Percentiles rank a stretch among this genome's conserved stretches.
phyloP scores from a whole-genome alignment of 495 filamentous ascomycete genomes.

The Hypoxylon rickii region DNA sequence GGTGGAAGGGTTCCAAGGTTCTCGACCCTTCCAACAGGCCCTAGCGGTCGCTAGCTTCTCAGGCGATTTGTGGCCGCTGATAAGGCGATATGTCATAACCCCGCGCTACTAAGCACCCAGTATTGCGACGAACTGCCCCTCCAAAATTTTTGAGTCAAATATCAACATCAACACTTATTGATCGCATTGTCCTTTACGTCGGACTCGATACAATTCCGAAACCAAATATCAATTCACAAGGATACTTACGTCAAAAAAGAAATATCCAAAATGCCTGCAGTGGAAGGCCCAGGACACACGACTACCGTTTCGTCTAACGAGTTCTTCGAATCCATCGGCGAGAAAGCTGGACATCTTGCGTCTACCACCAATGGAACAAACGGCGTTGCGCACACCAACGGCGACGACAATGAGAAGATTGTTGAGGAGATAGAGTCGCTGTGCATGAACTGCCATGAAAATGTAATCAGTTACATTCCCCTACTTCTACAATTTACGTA shows the following conservation, averaged over 20 bases:
- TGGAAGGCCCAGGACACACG: constrained; percentile 15
- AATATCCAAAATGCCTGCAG: constrained; percentile 11
- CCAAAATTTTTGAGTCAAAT: constrained; percentile 42
- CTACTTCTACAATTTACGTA: constrained; percentile 28
- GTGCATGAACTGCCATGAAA: constrained; percentile 68
- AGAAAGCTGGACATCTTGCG: constrained; percentile 55
- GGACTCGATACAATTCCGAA: no score
- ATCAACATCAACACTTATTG: no score
- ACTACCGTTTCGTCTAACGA: constrained; percentile 37
- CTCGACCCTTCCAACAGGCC: constrained; percentile 27
- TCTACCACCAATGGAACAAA: constrained; percentile 40
- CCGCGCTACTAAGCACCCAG: no score
- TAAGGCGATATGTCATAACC: constrained; percentile 35
- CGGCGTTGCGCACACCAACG: constrained; percentile 36
- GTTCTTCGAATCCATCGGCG: constrained; percentile 59
- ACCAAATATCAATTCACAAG: neutral
- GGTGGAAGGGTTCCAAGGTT: constrained; percentile 16
- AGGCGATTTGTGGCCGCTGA: constrained; percentile 12
- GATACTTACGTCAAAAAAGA: neutral
- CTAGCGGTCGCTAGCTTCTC: constrained; percentile 26
- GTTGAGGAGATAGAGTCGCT: constrained; percentile 64
- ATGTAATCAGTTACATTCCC: no score
- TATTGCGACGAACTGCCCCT: constrained; percentile 32
- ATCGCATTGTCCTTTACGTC: no score
- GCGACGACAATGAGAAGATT: constrained; percentile 57